Evolutionary conservation across 2,329 filamentous ascomycete species (phyloP), one percentile per base, ranked within the genome.

Genomic region (Furcasterigmium sp.): DNA sequence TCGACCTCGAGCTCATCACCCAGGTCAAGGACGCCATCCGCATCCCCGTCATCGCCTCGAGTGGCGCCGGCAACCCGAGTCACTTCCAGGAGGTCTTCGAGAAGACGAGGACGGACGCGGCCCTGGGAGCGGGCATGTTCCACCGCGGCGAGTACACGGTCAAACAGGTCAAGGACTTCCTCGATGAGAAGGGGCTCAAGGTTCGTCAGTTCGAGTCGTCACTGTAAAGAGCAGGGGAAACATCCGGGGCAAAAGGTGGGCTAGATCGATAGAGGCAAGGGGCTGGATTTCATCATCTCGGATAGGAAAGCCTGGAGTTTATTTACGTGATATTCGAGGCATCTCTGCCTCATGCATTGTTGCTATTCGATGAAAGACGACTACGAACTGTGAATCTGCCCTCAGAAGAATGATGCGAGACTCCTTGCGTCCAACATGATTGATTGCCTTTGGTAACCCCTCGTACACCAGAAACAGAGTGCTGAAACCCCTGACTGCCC

Each of bases 71-170:
- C 2, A 82, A 85, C 53, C 91, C 93, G 2, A 78, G 61, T 0
- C 93, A 98, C 67, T 98, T 98, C 60, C 76, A 82, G 41, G 87
- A 97, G 60, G 93, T 97, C 2, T 98, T 98, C 64, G 72, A 78
- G 44, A 72, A 86, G 67, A 97, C 93, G 8, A 73, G 75, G 14
- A 91, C 91, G 3, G 93, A 98, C 72, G 93, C 93, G 39, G 93
- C 93, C 21, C 69, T 98, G 47, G 93, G 93, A 3, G 93, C 93
- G 8, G 93, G 93, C 42, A 98, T 98, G 85, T 98, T 98, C 67
- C 93, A 98, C 69, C 75, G 93, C 39, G 88, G 85, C 29, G 91
- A 98, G 69, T 98, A 91, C 65, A 95, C 91, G 0, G 91, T 98
- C 14, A 84, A 82, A 62, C 84, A 97, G 58, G 93, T 98, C 38